A percentile compares a stretch with the other conserved stretches of the same genome.
Conservation (phyloP, 208 protist genomes). For the Trypanosoma melophagium region DNA sequence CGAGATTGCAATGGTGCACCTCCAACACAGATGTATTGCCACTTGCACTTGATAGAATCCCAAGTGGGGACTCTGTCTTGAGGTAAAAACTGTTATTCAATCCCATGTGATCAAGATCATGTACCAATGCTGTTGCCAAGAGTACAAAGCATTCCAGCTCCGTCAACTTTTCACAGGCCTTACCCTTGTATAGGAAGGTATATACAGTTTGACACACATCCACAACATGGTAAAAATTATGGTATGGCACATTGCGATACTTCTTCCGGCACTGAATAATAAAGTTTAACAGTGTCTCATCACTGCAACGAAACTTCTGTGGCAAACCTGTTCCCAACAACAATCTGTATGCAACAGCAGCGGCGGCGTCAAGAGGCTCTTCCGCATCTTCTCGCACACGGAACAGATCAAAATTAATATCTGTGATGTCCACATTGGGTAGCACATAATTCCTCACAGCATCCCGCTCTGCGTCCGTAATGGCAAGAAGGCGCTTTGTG, state of each 20-base stretch:
- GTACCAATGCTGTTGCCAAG: slow-evolving; percentile 72
- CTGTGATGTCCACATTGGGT: slow-evolving; percentile 55
- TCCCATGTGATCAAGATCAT: slow-evolving; percentile 89
- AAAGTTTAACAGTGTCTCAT: slow-evolving; percentile 76
- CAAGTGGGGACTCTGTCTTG: slow-evolving; percentile 84
- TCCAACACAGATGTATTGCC: slow-evolving; percentile 84
- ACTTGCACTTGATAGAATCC: slow-evolving; percentile 78
- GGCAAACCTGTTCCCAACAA: slow-evolving; percentile 60
- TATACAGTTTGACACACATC: slow-evolving; percentile 81
- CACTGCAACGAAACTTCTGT: slow-evolving; percentile 73
- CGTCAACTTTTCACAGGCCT: slow-evolving; percentile 53
- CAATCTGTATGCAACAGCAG: slow-evolving; percentile 48
- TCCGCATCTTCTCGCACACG: slow-evolving; percentile 43
- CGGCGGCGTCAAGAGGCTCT: slow-evolving; percentile 52
- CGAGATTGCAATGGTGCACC: slow-evolving; percentile 88
- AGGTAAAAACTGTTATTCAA: slow-evolving; percentile 91
- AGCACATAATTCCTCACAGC: slow-evolving; percentile 40
- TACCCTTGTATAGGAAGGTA: slow-evolving; percentile 63
- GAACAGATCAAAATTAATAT: slow-evolving; percentile 70
- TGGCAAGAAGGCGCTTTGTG: slow-evolving; percentile 24
- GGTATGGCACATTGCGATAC: slow-evolving; percentile 84
- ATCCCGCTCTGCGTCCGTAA: slow-evolving; percentile 47
- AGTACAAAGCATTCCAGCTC: slow-evolving; percentile 83
- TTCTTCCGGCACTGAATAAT: slow-evolving; percentile 76
- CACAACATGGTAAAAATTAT: slow-evolving; percentile 88